Evolutionary conservation across 306 rosid genomes (phyloP).

Genomic region (Cucumis hystrix): DNA sequence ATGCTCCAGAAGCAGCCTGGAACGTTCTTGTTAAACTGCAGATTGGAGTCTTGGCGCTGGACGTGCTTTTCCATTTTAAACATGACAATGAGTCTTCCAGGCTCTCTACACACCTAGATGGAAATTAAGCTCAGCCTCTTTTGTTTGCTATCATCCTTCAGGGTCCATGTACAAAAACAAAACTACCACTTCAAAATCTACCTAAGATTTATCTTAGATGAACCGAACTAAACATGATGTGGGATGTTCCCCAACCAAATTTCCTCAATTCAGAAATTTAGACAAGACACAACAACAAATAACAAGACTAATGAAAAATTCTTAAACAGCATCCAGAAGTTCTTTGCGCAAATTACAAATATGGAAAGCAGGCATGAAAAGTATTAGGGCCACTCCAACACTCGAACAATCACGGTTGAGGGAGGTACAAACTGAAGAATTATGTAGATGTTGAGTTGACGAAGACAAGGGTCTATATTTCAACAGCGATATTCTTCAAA

Average conservation of each 20-base stretch:
- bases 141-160: constrained; percentile 2
- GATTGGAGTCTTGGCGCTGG: constrained; percentile 22
- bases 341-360: neutral
- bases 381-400: neutral
- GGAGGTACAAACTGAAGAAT: neutral
- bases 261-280: neutral
- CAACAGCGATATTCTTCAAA: neutral
- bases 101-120: neutral
- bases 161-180: neutral
- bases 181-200: neutral
- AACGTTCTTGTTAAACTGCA: constrained; percentile 22
- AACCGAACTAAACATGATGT: neutral
- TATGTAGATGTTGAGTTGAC: neutral
- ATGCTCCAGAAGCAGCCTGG: constrained; percentile 70
- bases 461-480: neutral
- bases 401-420: neutral
- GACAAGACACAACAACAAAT: neutral
- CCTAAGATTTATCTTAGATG: neutral
- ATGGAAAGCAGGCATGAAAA: neutral
- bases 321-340: neutral
- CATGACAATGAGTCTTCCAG: neutral
- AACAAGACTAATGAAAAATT: neutral
- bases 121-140: constrained; percentile 5
- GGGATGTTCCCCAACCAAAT: neutral
- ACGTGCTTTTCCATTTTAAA: constrained; percentile 43